phyloP scores from a whole-genome alignment of 768 basidiomycete genomes.

The Amanita thiersii region DNA sequence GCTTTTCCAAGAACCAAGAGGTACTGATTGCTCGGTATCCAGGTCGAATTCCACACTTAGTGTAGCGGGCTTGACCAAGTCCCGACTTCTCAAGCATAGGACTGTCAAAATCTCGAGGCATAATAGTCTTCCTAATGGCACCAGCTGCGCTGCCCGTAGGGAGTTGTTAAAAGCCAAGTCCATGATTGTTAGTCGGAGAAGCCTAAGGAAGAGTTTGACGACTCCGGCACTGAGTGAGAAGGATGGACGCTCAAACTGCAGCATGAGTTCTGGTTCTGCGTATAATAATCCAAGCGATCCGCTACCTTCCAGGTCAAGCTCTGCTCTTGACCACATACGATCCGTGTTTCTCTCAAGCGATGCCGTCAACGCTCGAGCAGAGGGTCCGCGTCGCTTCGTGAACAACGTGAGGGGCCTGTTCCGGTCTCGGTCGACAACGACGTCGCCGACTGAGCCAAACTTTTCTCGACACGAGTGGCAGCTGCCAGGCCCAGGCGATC shows the following conservation, averaged over 20 bases:
- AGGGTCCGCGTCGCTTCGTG: slow-evolving; percentile 37
- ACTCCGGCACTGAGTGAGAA: background rate
- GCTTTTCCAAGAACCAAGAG: slow-evolving; percentile 48
- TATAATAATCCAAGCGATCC: no score
- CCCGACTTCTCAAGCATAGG: slow-evolving; percentile 57
- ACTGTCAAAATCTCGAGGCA: slow-evolving; percentile 60
- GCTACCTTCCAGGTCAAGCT: no score
- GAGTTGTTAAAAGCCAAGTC: slow-evolving; percentile 4
- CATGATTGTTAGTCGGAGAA: slow-evolving; percentile 11
- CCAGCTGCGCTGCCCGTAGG: background rate
- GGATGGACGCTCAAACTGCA: no score
- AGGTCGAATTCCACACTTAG: slow-evolving; percentile 54
- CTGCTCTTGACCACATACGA: background rate
- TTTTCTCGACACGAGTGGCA: slow-evolving; percentile 11
- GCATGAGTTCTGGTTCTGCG: no score
- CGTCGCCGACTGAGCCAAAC: slow-evolving; percentile 22
- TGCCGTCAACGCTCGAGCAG: no score
- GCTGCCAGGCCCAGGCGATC: slow-evolving; percentile 4
- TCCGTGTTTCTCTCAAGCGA: background rate
- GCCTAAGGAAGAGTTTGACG: background rate
- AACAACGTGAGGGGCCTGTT: slow-evolving; percentile 59
- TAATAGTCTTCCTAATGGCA: slow-evolving; percentile 31
- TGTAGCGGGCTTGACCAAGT: slow-evolving; percentile 55
- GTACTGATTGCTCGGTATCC: slow-evolving; percentile 34
- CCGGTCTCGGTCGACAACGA: slow-evolving; percentile 35